Evolutionary conservation across 2,329 filamentous ascomycete species (phyloP), one percentile per base, ranked within the genome.

Genomic region (Neobulgaria alba): DNA sequence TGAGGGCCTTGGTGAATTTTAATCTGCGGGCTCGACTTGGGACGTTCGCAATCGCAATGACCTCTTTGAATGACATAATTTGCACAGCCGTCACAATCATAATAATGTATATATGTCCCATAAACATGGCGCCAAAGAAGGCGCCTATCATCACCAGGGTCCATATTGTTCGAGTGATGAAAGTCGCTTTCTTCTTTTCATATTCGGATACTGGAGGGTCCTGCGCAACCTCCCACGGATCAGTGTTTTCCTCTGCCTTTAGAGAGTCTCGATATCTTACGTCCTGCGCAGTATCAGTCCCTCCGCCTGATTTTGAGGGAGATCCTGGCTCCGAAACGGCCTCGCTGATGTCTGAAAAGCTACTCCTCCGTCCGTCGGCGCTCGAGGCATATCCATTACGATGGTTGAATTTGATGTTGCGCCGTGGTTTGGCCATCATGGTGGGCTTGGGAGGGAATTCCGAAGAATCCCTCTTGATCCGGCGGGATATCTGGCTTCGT

Each of bases 121-220:
- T 86, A 68, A 95, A 93, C 65, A 98, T 84, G 50, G 86, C 79
- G 42, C 77, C 74, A 66, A 96, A 95, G 74, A 98, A 98, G 58
- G 79, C 75, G 40, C 72, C 84, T 56, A 98, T 94, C 92, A 98
- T 98, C 66, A 95, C 82, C 50, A 98, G 82, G 3, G 87, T 95
- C 92, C 92, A 98, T 72, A 95, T 87, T 40, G 90, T 90, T 57
- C 92, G 82, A 29, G 88, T 94, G 58, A 95, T 85, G 70, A 98
- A 96, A 63, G 92, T 95, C 63, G 88, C 83, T 69, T 94, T 95
- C 67, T 98, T 98, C 77, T 96, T 96, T 61, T 96, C 88, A 63
- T 93, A 95, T 48, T 95, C 92, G 53, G 77, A 75, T 44, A 67
- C 61, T 41, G 60, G 59, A 15, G 47, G 39, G 19, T 52, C 33